phyloP scores from a whole-genome alignment of 225 moss, liverwort and hornwort species.

The Ulota crispa region DNA sequence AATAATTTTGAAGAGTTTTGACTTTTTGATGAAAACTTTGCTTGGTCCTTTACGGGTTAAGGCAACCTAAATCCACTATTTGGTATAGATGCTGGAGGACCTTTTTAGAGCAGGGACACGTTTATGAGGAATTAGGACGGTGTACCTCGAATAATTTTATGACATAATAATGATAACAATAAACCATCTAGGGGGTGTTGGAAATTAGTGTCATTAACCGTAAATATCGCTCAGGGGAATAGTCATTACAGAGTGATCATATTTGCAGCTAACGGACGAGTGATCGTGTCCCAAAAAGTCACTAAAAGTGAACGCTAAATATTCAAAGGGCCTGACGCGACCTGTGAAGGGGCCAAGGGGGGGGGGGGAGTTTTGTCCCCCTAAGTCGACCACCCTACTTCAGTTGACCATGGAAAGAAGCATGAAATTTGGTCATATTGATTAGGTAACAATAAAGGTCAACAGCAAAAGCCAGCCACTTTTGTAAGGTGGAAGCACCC shows the following conservation, averaged over 20 bases:
- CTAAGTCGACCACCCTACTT: conserved; percentile 7
- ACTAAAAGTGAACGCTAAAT: background rate
- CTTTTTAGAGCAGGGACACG: too few relatives aligned
- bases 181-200: background rate
- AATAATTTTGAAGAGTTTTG: too few relatives aligned
- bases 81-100: too few relatives aligned
- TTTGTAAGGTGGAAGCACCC: too few relatives aligned
- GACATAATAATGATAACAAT: background rate
- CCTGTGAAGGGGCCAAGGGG: too few relatives aligned
- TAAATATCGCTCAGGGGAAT: background rate
- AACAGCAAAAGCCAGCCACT: background rate
- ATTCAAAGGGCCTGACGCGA: background rate
- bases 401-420: background rate
- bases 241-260: background rate
- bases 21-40: too few relatives aligned
- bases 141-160: background rate
- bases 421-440: background rate
- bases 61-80: too few relatives aligned
- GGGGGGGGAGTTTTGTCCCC: background rate
- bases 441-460: background rate
- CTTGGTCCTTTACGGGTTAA: too few relatives aligned
- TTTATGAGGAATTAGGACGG: too few relatives aligned
- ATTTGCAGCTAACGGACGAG: background rate
- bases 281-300: background rate
- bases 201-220: background rate